Evolutionary conservation across 148 eudicot species (phyloP).

Genomic region (Vaccinium darrowii): DNA sequence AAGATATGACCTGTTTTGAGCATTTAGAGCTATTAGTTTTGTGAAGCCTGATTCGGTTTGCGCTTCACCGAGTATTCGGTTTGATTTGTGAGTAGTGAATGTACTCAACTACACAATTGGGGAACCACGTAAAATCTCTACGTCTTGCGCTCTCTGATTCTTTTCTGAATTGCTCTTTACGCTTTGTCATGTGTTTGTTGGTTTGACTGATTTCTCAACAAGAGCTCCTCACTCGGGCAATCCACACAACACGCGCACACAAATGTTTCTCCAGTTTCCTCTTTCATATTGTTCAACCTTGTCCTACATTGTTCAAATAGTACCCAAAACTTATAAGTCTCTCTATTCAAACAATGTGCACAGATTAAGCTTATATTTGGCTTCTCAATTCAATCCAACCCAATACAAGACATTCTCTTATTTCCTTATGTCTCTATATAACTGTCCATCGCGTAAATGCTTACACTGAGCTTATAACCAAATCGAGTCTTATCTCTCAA

Average conservation of each 20-base stretch:
- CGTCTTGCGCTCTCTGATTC: too few relatives aligned
- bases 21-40: background rate
- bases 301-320: background rate
- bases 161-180: too few relatives aligned
- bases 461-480: background rate
- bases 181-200: too few relatives aligned
- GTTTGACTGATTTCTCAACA: too few relatives aligned
- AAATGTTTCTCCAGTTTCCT: background rate
- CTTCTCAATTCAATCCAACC: too few relatives aligned
- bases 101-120: background rate
- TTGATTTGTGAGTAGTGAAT: background rate
- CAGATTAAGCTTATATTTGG: too few relatives aligned
- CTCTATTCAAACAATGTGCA: too few relatives aligned
- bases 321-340: background rate
- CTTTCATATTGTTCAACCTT: background rate
- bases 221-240: background rate
- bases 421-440: too few relatives aligned
- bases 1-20: background rate
- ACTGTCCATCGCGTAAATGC: too few relatives aligned
- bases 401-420: too few relatives aligned
- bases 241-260: background rate
- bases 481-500: too few relatives aligned
- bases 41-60: background rate
- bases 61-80: background rate
- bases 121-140: background rate